Evolutionary conservation across 108 stramenopile species (phyloP).

Genomic region (Skeletonema marinoi): DNA sequence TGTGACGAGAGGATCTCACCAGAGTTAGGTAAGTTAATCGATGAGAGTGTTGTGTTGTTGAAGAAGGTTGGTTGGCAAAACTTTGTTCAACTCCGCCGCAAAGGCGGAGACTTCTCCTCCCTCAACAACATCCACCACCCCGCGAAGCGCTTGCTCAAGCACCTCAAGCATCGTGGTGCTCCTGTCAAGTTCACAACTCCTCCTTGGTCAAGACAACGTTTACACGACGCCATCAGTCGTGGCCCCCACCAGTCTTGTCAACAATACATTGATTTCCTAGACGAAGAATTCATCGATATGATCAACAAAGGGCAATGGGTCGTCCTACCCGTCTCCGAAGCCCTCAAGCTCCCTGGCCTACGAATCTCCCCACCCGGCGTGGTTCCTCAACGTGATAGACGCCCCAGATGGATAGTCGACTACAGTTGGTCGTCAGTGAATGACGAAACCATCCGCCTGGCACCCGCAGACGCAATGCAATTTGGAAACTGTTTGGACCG

Average conservation of each 20-base stretch:
- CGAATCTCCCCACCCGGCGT: conserved; percentile 12
- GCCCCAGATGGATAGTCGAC: conserved; percentile 27
- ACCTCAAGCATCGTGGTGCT: conserved; percentile 22
- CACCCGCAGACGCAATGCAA: conserved; percentile 37
- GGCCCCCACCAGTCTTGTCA: conserved; percentile 25
- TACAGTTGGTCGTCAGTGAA: conserved; percentile 35
- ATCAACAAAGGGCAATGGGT: neutral
- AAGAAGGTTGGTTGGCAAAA: neutral
- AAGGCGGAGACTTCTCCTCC: conserved; percentile 5
- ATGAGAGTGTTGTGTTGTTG: neutral
- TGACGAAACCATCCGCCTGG: conserved; percentile 22
- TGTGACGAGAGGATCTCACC: neutral
- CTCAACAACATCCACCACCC: conserved; percentile 28
- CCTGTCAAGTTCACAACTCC: conserved; percentile 31
- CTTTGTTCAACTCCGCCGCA: neutral
- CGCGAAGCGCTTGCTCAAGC: conserved; percentile 17
- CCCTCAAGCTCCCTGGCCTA: neutral
- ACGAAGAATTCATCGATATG: conserved; percentile 16
- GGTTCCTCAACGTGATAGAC: conserved; percentile 16
- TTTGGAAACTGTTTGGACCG: conserved; percentile 41
- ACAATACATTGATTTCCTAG: neutral
- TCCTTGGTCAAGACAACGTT: conserved; percentile 13
- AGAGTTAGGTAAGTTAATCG: conserved; percentile 8
- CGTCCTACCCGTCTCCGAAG: conserved; percentile 1
- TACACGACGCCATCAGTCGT: conserved; percentile 14